Evolutionary conservation across 306 rosid species (phyloP), one percentile per base, ranked within the genome.

Genomic region (Dryas octopetala): DNA sequence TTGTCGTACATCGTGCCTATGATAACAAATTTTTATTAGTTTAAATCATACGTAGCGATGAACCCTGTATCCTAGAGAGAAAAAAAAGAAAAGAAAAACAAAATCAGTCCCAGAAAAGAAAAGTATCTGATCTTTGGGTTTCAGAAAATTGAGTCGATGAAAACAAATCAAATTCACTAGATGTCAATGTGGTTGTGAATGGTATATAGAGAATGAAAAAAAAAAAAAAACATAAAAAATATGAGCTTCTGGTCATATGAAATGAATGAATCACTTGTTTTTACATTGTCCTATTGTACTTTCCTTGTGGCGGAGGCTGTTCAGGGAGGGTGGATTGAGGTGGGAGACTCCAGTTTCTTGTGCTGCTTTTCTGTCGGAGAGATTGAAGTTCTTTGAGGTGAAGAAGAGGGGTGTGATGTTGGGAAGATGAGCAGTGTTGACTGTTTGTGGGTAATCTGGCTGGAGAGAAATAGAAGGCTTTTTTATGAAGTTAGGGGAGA

Each of bases 121-220:
- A 70, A 38, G 15, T 38, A 49, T 14, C 4, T 28, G 40, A 52
- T 15, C 9, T 15, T 14, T 32, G 61, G 50, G 47, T 38, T 50
- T 51, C 73, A 51, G 48, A 68, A 51, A 69, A 51, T 50, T 16
- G 48, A 32, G 9, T 69, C 4, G 0, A 13, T 5, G 66, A 61
- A 61, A 40, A 62, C 15, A 61, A 61, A 62, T 15, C 50, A 53
- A 52, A 53, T 17, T 38, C n/a, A 53, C 63, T 41, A 19, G 2
- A 70, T 54, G 51, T 17, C 28, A 55, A 55, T n/a, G 49, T 54
- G 64, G 52, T 46, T 41, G 19, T 41, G 52, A 40, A 70, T 70
- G 64, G 41, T 26, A 70, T 23, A 66, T 15, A 53, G 47, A 15
- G 49, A 38, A 62, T 38, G 23, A 23, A 23, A 23, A 62, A 45